Conservation (phyloP, 768 basidiomycete species). For the Leccinum longicurvipes region DNA sequence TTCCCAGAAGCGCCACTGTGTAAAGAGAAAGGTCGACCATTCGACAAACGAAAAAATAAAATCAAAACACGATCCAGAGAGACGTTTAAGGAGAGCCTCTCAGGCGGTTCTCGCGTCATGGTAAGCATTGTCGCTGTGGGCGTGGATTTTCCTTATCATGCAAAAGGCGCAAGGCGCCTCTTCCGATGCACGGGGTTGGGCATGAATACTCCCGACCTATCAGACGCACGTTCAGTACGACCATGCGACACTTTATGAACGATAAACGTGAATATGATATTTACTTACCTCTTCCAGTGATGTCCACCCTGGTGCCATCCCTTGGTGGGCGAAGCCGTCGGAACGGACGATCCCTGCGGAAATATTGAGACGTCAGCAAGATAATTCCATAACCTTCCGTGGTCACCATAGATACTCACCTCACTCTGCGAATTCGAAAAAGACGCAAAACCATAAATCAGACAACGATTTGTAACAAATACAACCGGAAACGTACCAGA, state of each 20-base stretch:
- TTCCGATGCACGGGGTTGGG: constrained; percentile 4
- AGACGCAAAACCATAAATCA: neutral
- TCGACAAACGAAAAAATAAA: neutral
- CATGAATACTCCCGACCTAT: neutral
- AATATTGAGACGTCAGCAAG: neutral
- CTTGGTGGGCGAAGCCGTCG: neutral
- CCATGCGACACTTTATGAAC: neutral
- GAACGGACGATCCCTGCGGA: neutral
- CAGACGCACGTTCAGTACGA: neutral
- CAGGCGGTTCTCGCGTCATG: neutral
- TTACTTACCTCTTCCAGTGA: constrained; percentile 4
- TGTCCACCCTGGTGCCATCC: neutral
- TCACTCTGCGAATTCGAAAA: neutral
- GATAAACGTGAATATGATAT: neutral
- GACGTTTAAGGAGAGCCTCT: neutral
- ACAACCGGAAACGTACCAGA: constrained; percentile 7
- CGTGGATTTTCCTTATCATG: neutral
- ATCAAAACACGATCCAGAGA: neutral
- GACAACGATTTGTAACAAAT: too few species aligned
- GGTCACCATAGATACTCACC: neutral
- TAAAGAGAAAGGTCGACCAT: neutral
- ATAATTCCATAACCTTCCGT: neutral
- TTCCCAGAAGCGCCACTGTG: neutral
- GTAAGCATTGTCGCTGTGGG: neutral
- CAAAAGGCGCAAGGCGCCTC: neutral